Base-by-base conservation (phyloP, 2,329 filamentous ascomycete genomes). In the Aspergillus quadricinctus region DNA sequence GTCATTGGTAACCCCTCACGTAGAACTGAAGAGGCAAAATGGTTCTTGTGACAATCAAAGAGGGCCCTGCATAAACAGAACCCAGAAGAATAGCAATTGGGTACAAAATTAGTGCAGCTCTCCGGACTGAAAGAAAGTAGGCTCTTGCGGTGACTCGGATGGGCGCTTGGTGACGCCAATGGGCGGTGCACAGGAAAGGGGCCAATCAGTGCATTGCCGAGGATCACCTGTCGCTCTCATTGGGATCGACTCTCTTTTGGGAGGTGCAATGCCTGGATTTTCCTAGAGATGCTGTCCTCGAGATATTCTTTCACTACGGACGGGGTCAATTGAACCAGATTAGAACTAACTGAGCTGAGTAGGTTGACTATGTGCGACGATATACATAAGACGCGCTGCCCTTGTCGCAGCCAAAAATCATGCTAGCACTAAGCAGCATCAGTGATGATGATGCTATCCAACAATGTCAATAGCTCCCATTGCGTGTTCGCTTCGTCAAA, bases 1-100 rank as follows among this genome's bases (percentile, higher is more conserved):
- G 92, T 89, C 93, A 97, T 97, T 43, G 52, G 52, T 58, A 27
- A 14, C 43, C 9, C 23, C 19, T 46, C 43, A 23, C 43, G 21
- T 25, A 14, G 21, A 40, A 51, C 48, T 54, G 55, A 48, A 46
- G 27, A 31, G 40, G 41, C 6, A n/a, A 48, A 27, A 23, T 19
- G 21, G 19, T 17, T 37, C 17, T 29, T 35, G 10, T 10, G 28
- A 10, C 7, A 14, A 23, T 50, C 3, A n/a, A 37, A 43, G 19
- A 3, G 3, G 8, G 3, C 7, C 8, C 19, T 19, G 37, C 21
- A 19, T 11, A 21, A 10, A 43, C 21, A 4, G 40, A 23, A 3
- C 19, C 10, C 40, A 19, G 10, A 43, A 19, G 8, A 43, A 19
- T 23, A 46, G 11, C 21, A 23, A 46, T 23, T 23, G 43, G 17